Evolutionary conservation across 1,139 yeast genomes (phyloP).

Genomic region (Scheffersomyces stambukii): DNA sequence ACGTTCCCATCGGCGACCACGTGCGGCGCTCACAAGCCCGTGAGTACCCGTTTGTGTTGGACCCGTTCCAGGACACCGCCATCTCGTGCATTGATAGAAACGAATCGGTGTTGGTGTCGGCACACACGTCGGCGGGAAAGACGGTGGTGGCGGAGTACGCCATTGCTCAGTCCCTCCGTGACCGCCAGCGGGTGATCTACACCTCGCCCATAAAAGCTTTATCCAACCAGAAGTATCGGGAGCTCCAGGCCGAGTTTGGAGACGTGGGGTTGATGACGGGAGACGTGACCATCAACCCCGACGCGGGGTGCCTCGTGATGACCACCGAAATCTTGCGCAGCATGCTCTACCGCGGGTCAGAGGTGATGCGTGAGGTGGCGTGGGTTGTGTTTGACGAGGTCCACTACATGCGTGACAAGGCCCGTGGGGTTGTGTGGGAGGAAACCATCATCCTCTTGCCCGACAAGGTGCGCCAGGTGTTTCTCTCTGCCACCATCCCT

Average conservation of each 20-base stretch:
- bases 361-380: slow-evolving; percentile 92
- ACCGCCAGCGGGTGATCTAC: slow-evolving; percentile 90
- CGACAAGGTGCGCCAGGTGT: slow-evolving; percentile 84
- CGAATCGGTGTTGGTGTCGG: slow-evolving; percentile 95
- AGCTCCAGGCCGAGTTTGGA: slow-evolving; percentile 83
- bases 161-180: slow-evolving; percentile 87
- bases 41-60: slow-evolving; percentile 85
- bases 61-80: slow-evolving; percentile 95
- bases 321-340: slow-evolving; percentile 93
- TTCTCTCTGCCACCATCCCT: slow-evolving; percentile 94
- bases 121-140: slow-evolving; percentile 98
- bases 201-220: slow-evolving; percentile 97
- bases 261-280: slow-evolving; percentile 98
- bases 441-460: slow-evolving; percentile 95
- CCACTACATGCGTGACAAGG: slow-evolving; percentile 92
- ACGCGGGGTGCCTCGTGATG: slow-evolving; percentile 96
- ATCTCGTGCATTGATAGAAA: slow-evolving; percentile 90
- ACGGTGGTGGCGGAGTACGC: slow-evolving; percentile 99
- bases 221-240: slow-evolving; percentile 95
- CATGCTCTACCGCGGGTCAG: slow-evolving; percentile 92
- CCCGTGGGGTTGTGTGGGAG: slow-evolving; percentile 99
- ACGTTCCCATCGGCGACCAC: slow-evolving; percentile 84
- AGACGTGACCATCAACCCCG: slow-evolving; percentile 95
- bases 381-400: slow-evolving; percentile 97
- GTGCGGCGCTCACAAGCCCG: slow-evolving; percentile 72